Evolutionary conservation across 805 yeast species (phyloP), one percentile per base, ranked within the genome.

Genomic region (Metschnikowia chrysomelidarum): DNA sequence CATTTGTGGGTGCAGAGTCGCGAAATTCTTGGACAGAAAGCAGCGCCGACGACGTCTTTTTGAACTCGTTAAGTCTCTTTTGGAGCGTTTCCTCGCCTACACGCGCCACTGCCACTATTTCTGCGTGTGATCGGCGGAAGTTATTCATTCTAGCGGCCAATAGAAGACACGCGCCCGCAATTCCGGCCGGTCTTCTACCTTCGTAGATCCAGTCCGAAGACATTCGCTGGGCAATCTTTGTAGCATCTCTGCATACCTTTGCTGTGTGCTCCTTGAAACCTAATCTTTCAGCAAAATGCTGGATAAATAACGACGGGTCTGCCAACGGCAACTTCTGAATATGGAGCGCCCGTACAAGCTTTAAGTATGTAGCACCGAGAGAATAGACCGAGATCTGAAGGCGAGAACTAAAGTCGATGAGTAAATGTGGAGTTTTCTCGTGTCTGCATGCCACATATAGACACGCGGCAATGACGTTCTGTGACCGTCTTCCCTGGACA

Each of bases 151-250:
- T 75, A 2, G 97, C 93, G 0, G 99, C 98, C 32, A 93, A 64
- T 28, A 94, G 57, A 2, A 93, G 69, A 60, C 97, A 88, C 0
- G 98, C 98, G 15, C 98, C 99, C 0, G 98, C 98, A 35, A 93
- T 78, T 51, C 99, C 98, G 0, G 98, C 98, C 0, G 99, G 98
- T 44, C 98, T 73, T 55, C 99, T 75, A 17, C 99, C 99, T 61
- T 87, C 95, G 56, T 82, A 86, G 48, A 93, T 84, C 97, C 98
- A 93, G 54, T 93, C 98, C 27, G 79, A 76, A 10, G 89, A 73
- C 99, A 93, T 93, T 47, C 96, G 71, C 54, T 79, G 86, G 0
- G 96, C 95, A 15, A 93, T 63, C 50, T 80, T 77, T 5, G 81
- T 80, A 0, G 98, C 98, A 59, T 93, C 99, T 41, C 75, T 76